Evolutionary conservation across 2,329 filamentous ascomycete species (phyloP), one percentile per base, ranked within the genome.

Genomic region (Sclerotinia spermophila): DNA sequence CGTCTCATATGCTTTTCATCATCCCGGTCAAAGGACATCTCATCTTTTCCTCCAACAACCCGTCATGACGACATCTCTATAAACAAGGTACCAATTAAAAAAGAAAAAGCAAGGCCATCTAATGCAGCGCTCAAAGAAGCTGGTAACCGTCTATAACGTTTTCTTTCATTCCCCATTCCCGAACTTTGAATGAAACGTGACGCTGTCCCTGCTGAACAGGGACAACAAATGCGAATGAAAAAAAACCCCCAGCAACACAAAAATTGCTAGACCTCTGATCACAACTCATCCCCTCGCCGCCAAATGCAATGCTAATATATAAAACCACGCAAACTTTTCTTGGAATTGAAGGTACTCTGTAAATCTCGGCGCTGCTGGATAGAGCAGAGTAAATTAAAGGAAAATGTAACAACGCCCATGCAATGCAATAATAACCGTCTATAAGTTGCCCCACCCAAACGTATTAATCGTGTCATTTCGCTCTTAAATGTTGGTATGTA

Each of bases 401-500:
- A 69, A 67, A 69, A 69, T 69, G 48, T 42, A 69, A 44, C 59
- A 69, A 69, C 67, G 67, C 67, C 67, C 38, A 56, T 69, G 67
- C 67, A 69, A 69, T 69, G 67, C 67, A 69, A 67, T 42, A 40
- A 62, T 65, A 69, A 69, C 67, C 67, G 24, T 65, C 67, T 69
- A 65, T 65, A 56, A 40, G 67, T 44, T 69, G 30, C 21, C 48
- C 59, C 67, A 24, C 61, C 68, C 53, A 70, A 70, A 70, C 61
- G 68, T 75, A 76, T 73, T 56, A 69, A 51, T 71, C 71, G 73
- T 72, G 68, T 71, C 66, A 60, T 71, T 64, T 35, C 73, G 73
- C 59, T 62, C 56, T 33, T 73, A 74, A 67, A 76, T 76, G 65
- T 74, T 76, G 69, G 74, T 78, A 72, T 78, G 75, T 72, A 77